Evolutionary conservation across 306 rosid genomes (phyloP).

Genomic region (Casuarina equisetifolia): DNA sequence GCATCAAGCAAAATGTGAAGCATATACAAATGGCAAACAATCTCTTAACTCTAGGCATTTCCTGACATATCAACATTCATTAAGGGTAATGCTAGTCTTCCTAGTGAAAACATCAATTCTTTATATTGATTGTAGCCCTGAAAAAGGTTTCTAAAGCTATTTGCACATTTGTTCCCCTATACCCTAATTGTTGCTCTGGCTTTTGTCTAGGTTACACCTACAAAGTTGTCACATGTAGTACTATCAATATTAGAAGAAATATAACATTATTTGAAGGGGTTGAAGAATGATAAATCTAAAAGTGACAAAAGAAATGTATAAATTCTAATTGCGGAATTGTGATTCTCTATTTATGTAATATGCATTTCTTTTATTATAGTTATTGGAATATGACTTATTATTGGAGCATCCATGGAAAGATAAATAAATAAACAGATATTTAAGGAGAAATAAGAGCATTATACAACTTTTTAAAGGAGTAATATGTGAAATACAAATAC

Average conservation of each 20-base stretch:
- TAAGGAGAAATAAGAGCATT: not conserved
- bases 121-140: not conserved
- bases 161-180: not conserved
- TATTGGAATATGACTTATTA: not conserved
- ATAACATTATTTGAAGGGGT: not conserved
- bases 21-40: constrained; percentile 79
- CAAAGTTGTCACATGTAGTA: not conserved
- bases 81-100: constrained; percentile 57
- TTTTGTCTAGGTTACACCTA: not conserved
- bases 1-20: constrained; percentile 93
- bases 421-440: not conserved
- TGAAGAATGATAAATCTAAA: not conserved
- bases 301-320: not conserved
- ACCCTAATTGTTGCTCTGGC: not conserved
- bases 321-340: not conserved
- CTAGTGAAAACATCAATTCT: constrained; percentile 1
- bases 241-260: not conserved
- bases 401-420: not conserved
- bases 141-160: not conserved
- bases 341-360: not conserved
- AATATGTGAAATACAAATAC: not conserved
- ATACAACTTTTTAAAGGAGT: not conserved
- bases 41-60: constrained; percentile 87
- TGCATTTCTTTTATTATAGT: not conserved
- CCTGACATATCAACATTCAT: constrained; percentile 87